phyloP scores from a whole-genome alignment of 1,139 yeast genomes.

The Magnusiomyces fungicola region DNA sequence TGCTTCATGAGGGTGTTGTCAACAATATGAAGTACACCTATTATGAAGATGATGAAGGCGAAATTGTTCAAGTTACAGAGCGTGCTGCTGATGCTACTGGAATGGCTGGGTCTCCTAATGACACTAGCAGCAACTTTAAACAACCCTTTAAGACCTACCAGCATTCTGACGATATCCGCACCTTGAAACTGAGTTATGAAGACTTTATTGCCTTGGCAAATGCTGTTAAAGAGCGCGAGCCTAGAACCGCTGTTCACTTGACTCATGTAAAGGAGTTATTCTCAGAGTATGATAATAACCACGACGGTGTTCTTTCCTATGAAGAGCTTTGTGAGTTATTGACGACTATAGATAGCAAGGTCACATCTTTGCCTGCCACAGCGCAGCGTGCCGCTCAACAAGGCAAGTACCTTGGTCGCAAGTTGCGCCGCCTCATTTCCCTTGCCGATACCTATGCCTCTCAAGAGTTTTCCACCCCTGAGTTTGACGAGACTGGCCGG shows the following conservation, averaged over 20 bases:
- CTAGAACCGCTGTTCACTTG: slow-evolving; percentile 52
- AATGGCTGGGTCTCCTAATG: background rate
- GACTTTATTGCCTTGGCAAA: slow-evolving; percentile 37
- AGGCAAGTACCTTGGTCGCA: slow-evolving; percentile 52
- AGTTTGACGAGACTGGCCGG: slow-evolving; percentile 25
- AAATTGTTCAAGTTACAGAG: background rate
- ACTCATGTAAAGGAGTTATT: slow-evolving; percentile 43
- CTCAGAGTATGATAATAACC: slow-evolving; percentile 42
- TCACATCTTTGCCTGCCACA: slow-evolving; percentile 59
- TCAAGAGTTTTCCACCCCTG: background rate
- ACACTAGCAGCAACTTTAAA: background rate
- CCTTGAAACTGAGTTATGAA: slow-evolving; percentile 36
- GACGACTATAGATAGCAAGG: slow-evolving; percentile 48
- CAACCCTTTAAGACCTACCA: background rate
- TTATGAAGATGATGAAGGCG: background rate
- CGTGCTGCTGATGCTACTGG: background rate
- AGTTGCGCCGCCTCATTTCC: slow-evolving; percentile 43
- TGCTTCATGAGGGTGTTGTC: slow-evolving; percentile 24
- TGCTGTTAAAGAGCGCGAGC: slow-evolving; percentile 43
- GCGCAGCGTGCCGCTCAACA: slow-evolving; percentile 65
- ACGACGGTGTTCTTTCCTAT: slow-evolving; percentile 43
- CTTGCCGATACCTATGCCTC: slow-evolving; percentile 16
- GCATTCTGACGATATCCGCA: background rate
- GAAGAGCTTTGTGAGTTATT: slow-evolving; percentile 44
- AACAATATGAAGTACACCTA: slow-evolving; percentile 19